Conservation (phyloP, 2,329 filamentous ascomycete species). For the Xylariaceae sp. region DNA sequence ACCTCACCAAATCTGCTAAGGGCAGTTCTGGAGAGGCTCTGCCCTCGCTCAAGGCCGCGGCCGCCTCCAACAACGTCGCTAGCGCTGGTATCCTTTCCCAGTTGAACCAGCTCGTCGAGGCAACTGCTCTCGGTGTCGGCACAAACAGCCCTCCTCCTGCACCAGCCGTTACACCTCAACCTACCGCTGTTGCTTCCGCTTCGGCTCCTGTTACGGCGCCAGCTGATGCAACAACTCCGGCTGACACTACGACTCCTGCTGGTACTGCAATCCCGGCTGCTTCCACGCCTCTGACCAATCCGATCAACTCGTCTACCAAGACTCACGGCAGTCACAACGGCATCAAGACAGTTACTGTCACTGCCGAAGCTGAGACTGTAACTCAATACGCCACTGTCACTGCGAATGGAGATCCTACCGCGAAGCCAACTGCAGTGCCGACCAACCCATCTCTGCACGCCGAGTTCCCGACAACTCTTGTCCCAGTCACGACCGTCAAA, state of each 20-base stretch:
- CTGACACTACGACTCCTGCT: background rate
- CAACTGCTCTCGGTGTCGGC: constrained; percentile 29
- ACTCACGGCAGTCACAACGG: constrained; percentile 20
- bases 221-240: too few relatives aligned
- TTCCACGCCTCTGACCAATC: too few relatives aligned
- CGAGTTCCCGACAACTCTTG: constrained; percentile 17
- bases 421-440: constrained; percentile 2
- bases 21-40: constrained; percentile 26
- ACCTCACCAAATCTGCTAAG: constrained; percentile 23
- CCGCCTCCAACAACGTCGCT: constrained; percentile 22
- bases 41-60: constrained; percentile 35
- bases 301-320: too few relatives aligned
- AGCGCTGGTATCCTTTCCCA: constrained; percentile 38
- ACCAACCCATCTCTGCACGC: constrained; percentile 1
- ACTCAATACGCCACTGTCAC: constrained; percentile 34
- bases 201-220: background rate
- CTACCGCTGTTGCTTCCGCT: constrained; percentile 13
- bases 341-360: constrained; percentile 39
- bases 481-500: constrained; percentile 21
- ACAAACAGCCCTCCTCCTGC: constrained; percentile 21
- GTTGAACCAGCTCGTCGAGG: constrained; percentile 37
- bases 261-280: too few relatives aligned
- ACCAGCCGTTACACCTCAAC: constrained; percentile 4
- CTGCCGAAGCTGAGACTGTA: constrained; percentile 34
- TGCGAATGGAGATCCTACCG: constrained; percentile 5